Evolutionary conservation across 106 monocot genomes (phyloP), one percentile per base, ranked within the genome.

Genomic region (Triglochin maritima): DNA sequence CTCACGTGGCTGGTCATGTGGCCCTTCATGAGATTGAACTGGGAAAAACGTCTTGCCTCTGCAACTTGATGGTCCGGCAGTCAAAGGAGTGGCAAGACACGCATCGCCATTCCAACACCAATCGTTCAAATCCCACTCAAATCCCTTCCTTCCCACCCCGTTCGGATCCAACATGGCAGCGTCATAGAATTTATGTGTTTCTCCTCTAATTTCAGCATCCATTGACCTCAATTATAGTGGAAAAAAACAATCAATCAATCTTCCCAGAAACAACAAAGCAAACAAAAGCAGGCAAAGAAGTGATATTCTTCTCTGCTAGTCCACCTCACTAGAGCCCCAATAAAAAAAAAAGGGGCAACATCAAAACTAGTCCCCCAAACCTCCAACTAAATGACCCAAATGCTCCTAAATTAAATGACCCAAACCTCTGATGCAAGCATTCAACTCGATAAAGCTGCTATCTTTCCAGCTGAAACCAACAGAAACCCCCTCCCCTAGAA

Each of bases 71-170:
- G 75, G 64, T 47, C 14, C 15, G 9, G 48, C 57, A 57, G 81
- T 84, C 54, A 72, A n/a, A n/a, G 76, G 80, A 16, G 75, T 92
- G 3, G 92, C 92, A 4, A 85, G 17, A 65, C 87, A 81, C n/a
- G 49, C 76, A 54, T 92, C 71, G 1, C 87, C 82, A 62, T 92
- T 82, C 92, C 92, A 92, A 55, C 61, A 81, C 92, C 92, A 92
- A 43, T 82, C 80, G 69, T 87, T 92, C 64, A 87, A 68, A 63
- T 92, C 87, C 92, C 92, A 92, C 17, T 87, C 87, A 61, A 81
- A 55, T 43, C 70, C 53, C 75, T 68, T 84, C 66, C 75, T 80
- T 44, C 71, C 74, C 60, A 44, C 17, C 43, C 72, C 67, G 60
- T 46, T 77, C 56, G 65, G 12, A 8, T 70, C 60, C 4, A 77